These are phyloP conservation scores for Blastobotrys persicus DNA, from an alignment of 1,139 yeast genomes.

Conservation along the genomic window DNA sequence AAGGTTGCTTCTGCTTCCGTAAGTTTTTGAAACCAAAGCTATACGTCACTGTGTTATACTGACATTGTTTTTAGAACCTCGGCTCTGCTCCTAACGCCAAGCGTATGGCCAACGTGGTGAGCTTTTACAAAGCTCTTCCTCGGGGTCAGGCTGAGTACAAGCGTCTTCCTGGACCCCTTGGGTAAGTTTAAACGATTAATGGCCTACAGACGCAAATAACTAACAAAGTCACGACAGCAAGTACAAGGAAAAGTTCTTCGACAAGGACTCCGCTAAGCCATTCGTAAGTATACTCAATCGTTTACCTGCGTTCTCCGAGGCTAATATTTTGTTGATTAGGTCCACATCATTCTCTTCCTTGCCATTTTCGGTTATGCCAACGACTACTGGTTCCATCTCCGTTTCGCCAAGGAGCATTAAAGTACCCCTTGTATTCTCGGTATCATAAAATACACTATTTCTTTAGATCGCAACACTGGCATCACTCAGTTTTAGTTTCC, in stretches of 20 bases:
- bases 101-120: constrained; percentile 93
- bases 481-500: too few species aligned
- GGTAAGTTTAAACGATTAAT: not conserved
- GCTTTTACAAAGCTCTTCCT: constrained; percentile 94
- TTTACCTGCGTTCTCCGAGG: not conserved
- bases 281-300: constrained; percentile 31
- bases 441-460: constrained; percentile 4
- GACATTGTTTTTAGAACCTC: constrained; percentile 66
- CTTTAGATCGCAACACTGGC: not conserved
- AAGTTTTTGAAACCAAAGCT: constrained; percentile 40
- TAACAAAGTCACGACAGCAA: constrained; percentile 21
- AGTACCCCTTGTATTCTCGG: not conserved
- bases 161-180: constrained; percentile 19
- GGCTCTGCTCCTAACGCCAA: constrained; percentile 95
- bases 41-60: not conserved
- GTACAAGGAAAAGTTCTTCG: constrained; percentile 68
- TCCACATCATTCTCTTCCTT: constrained; percentile 73
- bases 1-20: constrained; percentile 96
- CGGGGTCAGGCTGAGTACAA: constrained; percentile 54
- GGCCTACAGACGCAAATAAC: not conserved
- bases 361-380: constrained; percentile 81
- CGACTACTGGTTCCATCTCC: constrained; percentile 88
- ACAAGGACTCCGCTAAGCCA: constrained; percentile 71
- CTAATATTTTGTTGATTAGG: constrained; percentile 21
- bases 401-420: constrained; percentile 46